These are phyloP conservation scores for Aspergillus pseudoviridinutans DNA, from an alignment of 2,329 filamentous ascomycete genomes.

Conservation along the genomic window DNA sequence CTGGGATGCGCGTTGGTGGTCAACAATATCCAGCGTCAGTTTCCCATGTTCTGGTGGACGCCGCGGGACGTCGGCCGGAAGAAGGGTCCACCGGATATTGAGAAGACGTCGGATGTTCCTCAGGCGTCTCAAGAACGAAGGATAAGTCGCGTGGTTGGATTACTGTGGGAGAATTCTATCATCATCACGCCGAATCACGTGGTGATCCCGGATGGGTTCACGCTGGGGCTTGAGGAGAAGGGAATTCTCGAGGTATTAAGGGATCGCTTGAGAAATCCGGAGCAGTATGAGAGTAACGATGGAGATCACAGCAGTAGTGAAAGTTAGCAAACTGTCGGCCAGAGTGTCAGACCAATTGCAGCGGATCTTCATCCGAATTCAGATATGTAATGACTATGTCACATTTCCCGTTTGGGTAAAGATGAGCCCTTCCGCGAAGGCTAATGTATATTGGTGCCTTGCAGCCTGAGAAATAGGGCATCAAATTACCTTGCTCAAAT, in stretches of 20 bases:
- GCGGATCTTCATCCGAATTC: not conserved
- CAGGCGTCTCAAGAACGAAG: not conserved
- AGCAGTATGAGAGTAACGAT: not conserved
- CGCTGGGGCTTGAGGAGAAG: not conserved
- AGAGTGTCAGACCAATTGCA: not conserved
- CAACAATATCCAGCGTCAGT: constrained; percentile 31
- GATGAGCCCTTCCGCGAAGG: not conserved
- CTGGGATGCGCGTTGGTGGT: constrained; percentile 25
- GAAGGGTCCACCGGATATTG: not conserved
- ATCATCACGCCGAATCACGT: not conserved
- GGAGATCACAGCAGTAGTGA: not conserved
- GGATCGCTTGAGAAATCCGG: not conserved
- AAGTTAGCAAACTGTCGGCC: not conserved
- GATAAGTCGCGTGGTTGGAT: not conserved
- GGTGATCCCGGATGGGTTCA: not conserved
- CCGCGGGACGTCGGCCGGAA: not conserved
- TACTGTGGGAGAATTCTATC: not conserved
- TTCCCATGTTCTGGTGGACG: constrained; percentile 27
- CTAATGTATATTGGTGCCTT: not conserved
- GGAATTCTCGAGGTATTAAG: not conserved
- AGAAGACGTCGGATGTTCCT: not conserved
- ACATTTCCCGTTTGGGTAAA: not conserved
- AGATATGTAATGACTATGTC: not conserved
- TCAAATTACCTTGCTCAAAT: not conserved
- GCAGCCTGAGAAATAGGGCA: not conserved